Evolutionary conservation across 2,329 filamentous ascomycete species (phyloP).

Genomic region (Fusarium pilosicola): DNA sequence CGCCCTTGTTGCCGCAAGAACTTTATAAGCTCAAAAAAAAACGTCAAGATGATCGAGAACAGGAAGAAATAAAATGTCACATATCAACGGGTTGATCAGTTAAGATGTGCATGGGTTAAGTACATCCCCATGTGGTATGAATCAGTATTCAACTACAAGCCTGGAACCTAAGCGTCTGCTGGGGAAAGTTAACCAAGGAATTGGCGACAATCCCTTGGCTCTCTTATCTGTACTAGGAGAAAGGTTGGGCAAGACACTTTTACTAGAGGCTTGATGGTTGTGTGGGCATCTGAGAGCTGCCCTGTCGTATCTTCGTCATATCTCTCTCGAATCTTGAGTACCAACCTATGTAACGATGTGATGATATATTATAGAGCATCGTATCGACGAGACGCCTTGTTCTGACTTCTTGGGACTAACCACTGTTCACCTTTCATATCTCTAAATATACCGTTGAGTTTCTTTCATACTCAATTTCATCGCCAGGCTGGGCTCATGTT

Average conservation of each 20-base stretch:
- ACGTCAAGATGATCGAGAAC: not conserved
- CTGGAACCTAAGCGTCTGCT: not conserved
- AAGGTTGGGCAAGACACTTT: not conserved
- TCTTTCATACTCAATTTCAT: not conserved
- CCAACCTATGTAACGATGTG: not conserved
- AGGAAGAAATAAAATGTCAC: not conserved
- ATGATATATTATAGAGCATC: slow-evolving; percentile 2
- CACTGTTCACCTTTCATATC: not conserved
- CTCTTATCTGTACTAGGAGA: slow-evolving; percentile 9
- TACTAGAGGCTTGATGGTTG: slow-evolving; percentile 31
- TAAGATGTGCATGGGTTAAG: not conserved
- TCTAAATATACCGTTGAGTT: not conserved
- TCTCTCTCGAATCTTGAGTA: slow-evolving; percentile 12
- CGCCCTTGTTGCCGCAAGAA: slow-evolving; percentile 29
- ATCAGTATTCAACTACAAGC: not conserved
- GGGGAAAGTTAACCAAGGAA: slow-evolving; percentile 1
- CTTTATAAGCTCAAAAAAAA: slow-evolving; percentile 24
- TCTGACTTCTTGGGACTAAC: not conserved
- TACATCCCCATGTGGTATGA: not conserved
- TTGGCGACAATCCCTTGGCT: slow-evolving; percentile 7
- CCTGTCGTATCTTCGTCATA: slow-evolving; percentile 30
- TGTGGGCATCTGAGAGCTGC: slow-evolving; percentile 20
- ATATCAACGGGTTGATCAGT: not conserved
- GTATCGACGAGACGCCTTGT: not conserved
- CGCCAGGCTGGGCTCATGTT: not conserved